These are phyloP conservation scores for Salix caprea DNA, from an alignment of 345 rosid genomes.

Conservation along the genomic window DNA sequence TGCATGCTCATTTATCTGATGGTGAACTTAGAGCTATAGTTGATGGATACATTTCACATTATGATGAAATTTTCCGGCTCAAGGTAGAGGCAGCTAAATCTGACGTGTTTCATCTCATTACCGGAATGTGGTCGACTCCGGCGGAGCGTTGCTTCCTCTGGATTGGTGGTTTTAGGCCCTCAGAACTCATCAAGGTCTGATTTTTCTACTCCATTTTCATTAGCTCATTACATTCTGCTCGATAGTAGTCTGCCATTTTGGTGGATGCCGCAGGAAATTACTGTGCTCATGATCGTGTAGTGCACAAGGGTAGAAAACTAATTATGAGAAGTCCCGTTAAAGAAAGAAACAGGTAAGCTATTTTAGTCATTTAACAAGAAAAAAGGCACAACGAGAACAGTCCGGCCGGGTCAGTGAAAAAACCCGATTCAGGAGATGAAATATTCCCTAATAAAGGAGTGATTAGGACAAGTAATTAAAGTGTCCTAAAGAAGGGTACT, in stretches of 20 bases:
- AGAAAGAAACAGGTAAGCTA: background rate
- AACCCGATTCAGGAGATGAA: background rate
- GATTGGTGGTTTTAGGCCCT: conserved; percentile 97
- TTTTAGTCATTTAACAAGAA: background rate
- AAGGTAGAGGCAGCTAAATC: conserved; percentile 65
- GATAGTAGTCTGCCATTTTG: background rate
- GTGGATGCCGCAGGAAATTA: background rate
- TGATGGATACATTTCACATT: conserved; percentile 75
- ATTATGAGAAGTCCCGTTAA: too few species aligned
- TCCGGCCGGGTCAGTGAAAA: too few species aligned
- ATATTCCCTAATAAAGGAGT: conserved; percentile 9
- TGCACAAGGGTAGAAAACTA: background rate
- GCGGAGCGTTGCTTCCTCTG: conserved; percentile 97
- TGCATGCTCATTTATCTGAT: conserved; percentile 73
- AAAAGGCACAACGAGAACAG: background rate
- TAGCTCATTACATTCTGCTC: background rate
- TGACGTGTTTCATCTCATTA: conserved; percentile 80
- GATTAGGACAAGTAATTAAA: background rate
- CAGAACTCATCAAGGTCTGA: conserved; percentile 84
- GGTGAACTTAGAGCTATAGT: conserved; percentile 64
- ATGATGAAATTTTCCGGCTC: conserved; percentile 77
- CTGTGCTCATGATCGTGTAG: background rate
- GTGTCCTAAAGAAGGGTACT: background rate
- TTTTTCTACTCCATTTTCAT: background rate
- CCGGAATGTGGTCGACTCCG: conserved; percentile 84